phyloP scores from a whole-genome alignment of 306 rosid species.

The Casuarina cunninghamiana region DNA sequence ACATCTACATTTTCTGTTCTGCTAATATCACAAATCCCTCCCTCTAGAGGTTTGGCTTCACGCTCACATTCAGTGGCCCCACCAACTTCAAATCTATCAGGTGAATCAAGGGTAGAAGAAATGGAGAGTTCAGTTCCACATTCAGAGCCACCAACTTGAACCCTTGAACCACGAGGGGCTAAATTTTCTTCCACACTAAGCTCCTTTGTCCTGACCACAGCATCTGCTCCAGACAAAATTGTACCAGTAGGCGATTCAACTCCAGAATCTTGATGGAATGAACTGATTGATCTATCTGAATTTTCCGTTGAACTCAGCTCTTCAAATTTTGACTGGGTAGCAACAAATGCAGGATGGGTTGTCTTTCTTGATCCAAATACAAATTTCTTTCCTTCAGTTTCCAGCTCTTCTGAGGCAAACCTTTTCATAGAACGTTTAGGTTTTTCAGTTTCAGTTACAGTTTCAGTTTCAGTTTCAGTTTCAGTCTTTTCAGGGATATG shows the following conservation, averaged over 20 bases:
- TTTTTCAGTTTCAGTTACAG: slow-evolving; percentile 55
- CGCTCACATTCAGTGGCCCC: slow-evolving; percentile 44
- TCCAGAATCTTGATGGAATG: slow-evolving; percentile 48
- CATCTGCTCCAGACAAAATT: slow-evolving; percentile 32
- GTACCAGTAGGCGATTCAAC: slow-evolving; percentile 49
- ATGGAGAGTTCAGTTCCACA: slow-evolving; percentile 82
- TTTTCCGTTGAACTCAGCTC: slow-evolving; percentile 50
- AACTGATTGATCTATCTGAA: slow-evolving; percentile 40
- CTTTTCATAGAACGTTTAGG: slow-evolving; percentile 53
- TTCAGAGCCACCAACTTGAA: slow-evolving; percentile 67
- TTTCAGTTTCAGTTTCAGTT: too few relatives aligned
- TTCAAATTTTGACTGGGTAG: slow-evolving; percentile 76
- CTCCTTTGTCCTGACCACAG: slow-evolving; percentile 52
- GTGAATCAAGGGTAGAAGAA: slow-evolving; percentile 90
- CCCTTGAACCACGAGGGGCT: slow-evolving; percentile 41
- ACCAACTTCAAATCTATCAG: slow-evolving; percentile 64
- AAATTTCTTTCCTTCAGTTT: slow-evolving; percentile 66
- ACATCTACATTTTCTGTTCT: slow-evolving; percentile 25
- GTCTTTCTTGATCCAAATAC: slow-evolving; percentile 57
- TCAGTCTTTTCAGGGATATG: slow-evolving; percentile 46
- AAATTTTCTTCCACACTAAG: slow-evolving; percentile 39
- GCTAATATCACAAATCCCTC: slow-evolving; percentile 42
- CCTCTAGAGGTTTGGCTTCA: slow-evolving; percentile 46
- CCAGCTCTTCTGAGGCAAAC: slow-evolving; percentile 60
- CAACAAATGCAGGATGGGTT: slow-evolving; percentile 68